phyloP scores from a whole-genome alignment of 176 grass and related monocot species.

The Ananas comosus region DNA sequence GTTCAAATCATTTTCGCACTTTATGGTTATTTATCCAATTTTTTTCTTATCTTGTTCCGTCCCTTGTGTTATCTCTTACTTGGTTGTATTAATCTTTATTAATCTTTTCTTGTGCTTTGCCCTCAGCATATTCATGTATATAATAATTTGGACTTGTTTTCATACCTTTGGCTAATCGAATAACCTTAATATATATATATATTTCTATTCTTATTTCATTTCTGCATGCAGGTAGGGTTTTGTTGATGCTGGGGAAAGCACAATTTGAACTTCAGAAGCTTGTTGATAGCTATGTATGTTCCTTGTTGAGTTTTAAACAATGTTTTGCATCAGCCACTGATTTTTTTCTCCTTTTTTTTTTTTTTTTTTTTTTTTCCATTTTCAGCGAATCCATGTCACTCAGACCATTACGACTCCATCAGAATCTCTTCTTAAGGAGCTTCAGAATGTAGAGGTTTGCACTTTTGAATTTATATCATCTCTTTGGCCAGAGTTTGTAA shows the following conservation, averaged over 20 bases:
- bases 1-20: too few relatives aligned
- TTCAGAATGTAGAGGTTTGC: slow-evolving; percentile 88
- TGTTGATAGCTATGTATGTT: slow-evolving; percentile 98
- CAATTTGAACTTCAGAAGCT: slow-evolving; percentile 97
- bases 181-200: slow-evolving; percentile 5
- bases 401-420: slow-evolving; percentile 89
- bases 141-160: too few relatives aligned
- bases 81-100: too few relatives aligned
- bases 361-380: slow-evolving; percentile 16
- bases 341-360: neutral
- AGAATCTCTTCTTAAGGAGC: slow-evolving; percentile 82
- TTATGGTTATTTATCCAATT: too few relatives aligned
- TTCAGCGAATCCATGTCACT: slow-evolving; percentile 86
- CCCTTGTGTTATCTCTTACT: too few relatives aligned
- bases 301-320: slow-evolving; percentile 8
- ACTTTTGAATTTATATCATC: neutral
- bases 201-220: slow-evolving; percentile 3
- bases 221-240: slow-evolving; percentile 58
- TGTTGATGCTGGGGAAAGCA: slow-evolving; percentile 79
- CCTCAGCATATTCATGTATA: too few relatives aligned
- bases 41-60: too few relatives aligned
- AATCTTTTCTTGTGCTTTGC: too few relatives aligned
- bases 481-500: neutral
- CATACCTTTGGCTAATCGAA: neutral
- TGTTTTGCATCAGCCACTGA: neutral